A percentile compares a stretch with the other conserved stretches of the same genome.
phyloP scores from a whole-genome alignment of 2,329 filamentous ascomycete species.

The Calonectria honghensis region DNA sequence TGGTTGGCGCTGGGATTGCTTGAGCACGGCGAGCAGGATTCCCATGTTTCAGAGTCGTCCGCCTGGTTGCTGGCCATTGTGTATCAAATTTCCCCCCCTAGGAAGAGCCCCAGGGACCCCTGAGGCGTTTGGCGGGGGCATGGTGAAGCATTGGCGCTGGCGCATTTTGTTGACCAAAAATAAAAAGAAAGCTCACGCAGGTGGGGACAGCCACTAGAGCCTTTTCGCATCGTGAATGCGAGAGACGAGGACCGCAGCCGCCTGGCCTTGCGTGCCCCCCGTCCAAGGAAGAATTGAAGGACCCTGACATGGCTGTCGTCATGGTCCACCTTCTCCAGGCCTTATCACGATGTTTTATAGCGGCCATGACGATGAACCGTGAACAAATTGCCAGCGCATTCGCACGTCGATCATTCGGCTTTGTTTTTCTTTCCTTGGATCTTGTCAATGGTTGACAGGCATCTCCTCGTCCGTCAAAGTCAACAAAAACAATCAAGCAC shows the following conservation, averaged over 20 bases:
- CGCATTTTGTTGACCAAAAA: constrained; percentile 23
- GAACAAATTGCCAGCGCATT: constrained; percentile 50
- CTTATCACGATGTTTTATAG: constrained; percentile 14
- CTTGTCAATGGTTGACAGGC: constrained; percentile 30
- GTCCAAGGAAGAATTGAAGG: constrained; percentile 32
- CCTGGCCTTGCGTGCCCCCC: background rate
- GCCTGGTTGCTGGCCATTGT: constrained; percentile 22
- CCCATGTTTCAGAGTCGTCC: constrained; percentile 48
- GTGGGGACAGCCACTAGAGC: constrained; percentile 21
- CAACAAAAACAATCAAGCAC: constrained; percentile 8
- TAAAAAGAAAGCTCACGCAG: constrained; percentile 25
- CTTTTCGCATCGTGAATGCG: constrained; percentile 31
- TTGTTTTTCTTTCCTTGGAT: constrained; percentile 42
- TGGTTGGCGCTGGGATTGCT: background rate
- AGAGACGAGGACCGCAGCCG: constrained; percentile 18
- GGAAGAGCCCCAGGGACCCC: constrained; percentile 19
- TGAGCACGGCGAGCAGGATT: constrained; percentile 21
- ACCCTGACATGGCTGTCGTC: constrained; percentile 35
- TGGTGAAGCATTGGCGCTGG: constrained; percentile 50
- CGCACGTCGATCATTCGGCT: constrained; percentile 26
- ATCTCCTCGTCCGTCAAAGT: constrained; percentile 27
- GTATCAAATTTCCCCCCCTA: constrained; percentile 41
- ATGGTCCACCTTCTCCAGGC: constrained; percentile 33
- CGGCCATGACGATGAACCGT: constrained; percentile 28
- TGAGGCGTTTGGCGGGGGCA: constrained; percentile 39